Evolutionary conservation across 805 yeast species (phyloP), one percentile per base, ranked within the genome.

Genomic region (Sungouiozyma ichnusensis): DNA sequence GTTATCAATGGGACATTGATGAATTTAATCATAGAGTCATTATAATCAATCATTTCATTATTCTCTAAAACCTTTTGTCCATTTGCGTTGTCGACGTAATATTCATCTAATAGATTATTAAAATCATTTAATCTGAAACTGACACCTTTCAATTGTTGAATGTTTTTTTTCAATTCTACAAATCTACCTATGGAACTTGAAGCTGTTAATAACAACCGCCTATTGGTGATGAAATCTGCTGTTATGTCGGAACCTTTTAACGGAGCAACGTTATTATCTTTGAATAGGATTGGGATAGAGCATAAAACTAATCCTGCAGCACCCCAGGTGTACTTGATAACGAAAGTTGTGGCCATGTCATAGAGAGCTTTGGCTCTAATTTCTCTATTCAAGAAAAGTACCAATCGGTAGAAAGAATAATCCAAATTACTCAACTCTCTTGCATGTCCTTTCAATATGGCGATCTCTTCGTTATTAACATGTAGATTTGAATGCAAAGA

Each of bases 261-360:
- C 14, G 36, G 43, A 14, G 49, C 37, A 24, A 11, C 11, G 29
- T 24, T 24, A 7, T 46, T 50, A 29, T 77, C 76, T 37, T 62
- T 55, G 54, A 78, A 74, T 57, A 88, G 88, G 2, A 87, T 83
- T 4, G 97, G 97, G 3, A 88, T 77, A 2, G 95, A 79, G 63
- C 97, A 88, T 38, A 88, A 69, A 1, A 80, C 75, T 45, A 88
- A 71, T 9, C 97, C 97, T 27, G 92, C 85, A 2, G 96, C 97
- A 47, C 97, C 97, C 88, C 96, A 82, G 38, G 86, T 76, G 63
- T 88, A 88, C 64, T 88, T 88, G 47, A 88, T 88, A 41, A 86
- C 78, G 53, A 87, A 88, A 39, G 82, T 85, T 50, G 90, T 92
- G 2, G 90, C 83, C 50, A 85, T 74, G 55, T 87, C 87, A 62